Conservation (phyloP, 768 basidiomycete genomes). For the Roridomyces roridus region DNA sequence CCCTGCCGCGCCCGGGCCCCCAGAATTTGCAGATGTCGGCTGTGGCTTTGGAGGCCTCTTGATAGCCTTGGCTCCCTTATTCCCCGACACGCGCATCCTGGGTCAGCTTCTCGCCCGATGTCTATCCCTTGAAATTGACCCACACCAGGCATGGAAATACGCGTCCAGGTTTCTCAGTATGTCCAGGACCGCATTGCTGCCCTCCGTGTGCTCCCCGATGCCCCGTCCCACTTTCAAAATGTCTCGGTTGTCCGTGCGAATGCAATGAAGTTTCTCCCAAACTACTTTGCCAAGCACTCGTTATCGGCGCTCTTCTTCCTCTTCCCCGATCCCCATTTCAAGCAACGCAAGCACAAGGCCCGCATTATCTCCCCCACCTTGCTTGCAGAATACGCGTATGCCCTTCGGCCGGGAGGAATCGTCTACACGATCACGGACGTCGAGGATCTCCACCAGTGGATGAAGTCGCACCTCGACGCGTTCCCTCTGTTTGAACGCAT, state of each 20-base stretch:
- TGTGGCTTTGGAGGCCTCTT: constrained; percentile 97
- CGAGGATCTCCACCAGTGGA: constrained; percentile 93
- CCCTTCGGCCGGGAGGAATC: constrained; percentile 90
- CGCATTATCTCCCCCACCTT: constrained; percentile 98
- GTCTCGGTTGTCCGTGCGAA: constrained; percentile 95
- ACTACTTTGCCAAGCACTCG: constrained; percentile 92
- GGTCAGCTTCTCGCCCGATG: constrained; percentile 57
- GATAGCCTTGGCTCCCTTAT: constrained; percentile 86
- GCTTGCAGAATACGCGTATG: constrained; percentile 96
- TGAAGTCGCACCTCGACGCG: constrained; percentile 84
- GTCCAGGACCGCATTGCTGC: constrained; percentile 94
- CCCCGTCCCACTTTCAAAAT: constrained; percentile 71
- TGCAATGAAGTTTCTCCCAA: constrained; percentile 98
- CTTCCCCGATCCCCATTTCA: constrained; percentile 99
- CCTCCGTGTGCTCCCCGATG: constrained; percentile 70
- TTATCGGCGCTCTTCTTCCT: constrained; percentile 95
- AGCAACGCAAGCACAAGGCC: constrained; percentile 96
- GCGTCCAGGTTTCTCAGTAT: constrained; percentile 95
- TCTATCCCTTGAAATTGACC: constrained; percentile 1
- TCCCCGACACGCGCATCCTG: constrained; percentile 91
- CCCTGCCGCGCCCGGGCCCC: constrained; percentile 69
- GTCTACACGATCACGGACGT: constrained; percentile 99
- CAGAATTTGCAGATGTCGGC: constrained; percentile 96
- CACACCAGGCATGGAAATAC: constrained; percentile 91
- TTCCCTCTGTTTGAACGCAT: constrained; percentile 90